phyloP scores from a whole-genome alignment of 2,329 filamentous ascomycete genomes.

The Nakataea oryzae region DNA sequence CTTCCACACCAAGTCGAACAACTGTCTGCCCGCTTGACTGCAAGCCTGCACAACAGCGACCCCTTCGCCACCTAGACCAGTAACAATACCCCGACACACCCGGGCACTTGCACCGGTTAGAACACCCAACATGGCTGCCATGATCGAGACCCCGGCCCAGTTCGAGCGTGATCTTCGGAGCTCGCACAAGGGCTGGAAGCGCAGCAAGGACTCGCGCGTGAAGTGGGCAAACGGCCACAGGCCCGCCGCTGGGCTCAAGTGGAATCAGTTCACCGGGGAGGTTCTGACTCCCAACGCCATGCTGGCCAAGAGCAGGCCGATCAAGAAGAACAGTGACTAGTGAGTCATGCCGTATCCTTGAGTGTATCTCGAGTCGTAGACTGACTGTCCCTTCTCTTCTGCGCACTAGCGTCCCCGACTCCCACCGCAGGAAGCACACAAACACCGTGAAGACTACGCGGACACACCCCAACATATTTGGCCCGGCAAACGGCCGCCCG shows the following conservation, averaged over 20 bases:
- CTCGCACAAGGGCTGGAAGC: conserved; percentile 29
- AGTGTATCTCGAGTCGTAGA: neutral
- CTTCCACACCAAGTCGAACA: too few relatives aligned
- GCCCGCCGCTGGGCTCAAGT: conserved; percentile 15
- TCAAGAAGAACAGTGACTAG: conserved; percentile 18
- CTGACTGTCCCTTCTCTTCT: neutral
- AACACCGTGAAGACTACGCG: neutral
- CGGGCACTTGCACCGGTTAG: neutral
- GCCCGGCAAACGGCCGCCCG: neutral
- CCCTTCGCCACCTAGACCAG: neutral
- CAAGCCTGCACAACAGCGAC: neutral
- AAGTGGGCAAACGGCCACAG: conserved; percentile 32
- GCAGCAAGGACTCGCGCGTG: conserved; percentile 26
- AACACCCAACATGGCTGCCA: conserved; percentile 14
- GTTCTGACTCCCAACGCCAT: conserved; percentile 13
- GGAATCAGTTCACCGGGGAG: conserved; percentile 8
- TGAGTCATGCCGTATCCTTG: conserved; percentile 18
- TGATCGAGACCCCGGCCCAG: conserved; percentile 13
- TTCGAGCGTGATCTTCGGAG: conserved; percentile 32
- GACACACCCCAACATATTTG: neutral
- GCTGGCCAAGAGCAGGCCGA: conserved; percentile 23
- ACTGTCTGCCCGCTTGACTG: neutral
- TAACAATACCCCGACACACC: neutral
- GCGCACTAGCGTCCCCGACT: neutral
- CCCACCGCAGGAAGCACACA: neutral